Evolutionary conservation across 2,329 filamentous ascomycete genomes (phyloP), one percentile per base, ranked within the genome.

Genomic region (Monosporascus sp.): DNA sequence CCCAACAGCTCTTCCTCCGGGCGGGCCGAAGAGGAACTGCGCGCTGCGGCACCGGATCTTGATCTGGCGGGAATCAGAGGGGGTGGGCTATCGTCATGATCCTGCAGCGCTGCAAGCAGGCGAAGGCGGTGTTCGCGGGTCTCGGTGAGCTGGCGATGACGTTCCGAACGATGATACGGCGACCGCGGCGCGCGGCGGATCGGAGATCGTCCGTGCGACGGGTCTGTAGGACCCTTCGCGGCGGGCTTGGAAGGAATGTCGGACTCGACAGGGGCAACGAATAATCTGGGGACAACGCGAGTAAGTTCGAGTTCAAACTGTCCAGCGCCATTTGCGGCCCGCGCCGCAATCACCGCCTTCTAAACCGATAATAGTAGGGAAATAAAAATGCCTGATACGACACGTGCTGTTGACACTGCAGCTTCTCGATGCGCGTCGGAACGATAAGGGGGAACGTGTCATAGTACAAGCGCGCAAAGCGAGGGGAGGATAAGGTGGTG

Each of bases 211-310:
- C 67, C 59, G 40, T 60, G 59, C 37, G 63, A 56, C 4, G 63
- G 55, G 41, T 62, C 57, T 26, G 57, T 37, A 11, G 61, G 55
- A 43, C 57, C 56, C 55, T 68, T 75, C 38, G 61, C 59, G 26
- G 68, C 57, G 37, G 68, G 51, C 57, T 74, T 75, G 47, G 65
- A 59, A 15, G 67, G 60, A 45, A 75, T 51, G 55, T 77, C 74
- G 48, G 75, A 75, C 59, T 76, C 72, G 58, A 75, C 70, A 37
- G 74, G 74, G 38, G 75, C 73, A 51, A 77, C 63, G 57, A 77
- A 79, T 35, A 78, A 66, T 57, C 77, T 79, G 56, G 24, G 49
- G 48, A 38, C 7, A 37, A 31, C 3, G 26, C 15, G 38, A 22
- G 14, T 50, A 5, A 50, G 40, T n/a, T n/a, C n/a, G n/a, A n/a